Evolutionary conservation across 768 basidiomycete species (phyloP).

Genomic region (Lactifluus subvellereus): DNA sequence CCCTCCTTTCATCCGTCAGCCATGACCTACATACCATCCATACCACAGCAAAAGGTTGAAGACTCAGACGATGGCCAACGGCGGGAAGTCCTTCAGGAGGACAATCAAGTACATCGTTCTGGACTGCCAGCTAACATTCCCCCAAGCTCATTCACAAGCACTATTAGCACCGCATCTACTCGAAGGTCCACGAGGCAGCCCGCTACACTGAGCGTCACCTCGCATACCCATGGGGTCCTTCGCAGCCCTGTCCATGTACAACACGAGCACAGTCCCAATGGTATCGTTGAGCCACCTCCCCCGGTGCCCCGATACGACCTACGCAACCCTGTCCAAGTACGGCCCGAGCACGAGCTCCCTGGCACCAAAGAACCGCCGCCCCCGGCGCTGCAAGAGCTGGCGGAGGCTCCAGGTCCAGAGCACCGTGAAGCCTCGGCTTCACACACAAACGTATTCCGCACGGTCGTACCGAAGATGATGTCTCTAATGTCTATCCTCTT

Average conservation of each 20-base stretch:
- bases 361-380: background rate
- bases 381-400: background rate
- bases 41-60: background rate
- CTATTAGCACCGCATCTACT: background rate
- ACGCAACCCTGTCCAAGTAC: background rate
- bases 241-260: background rate
- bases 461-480: slow-evolving; percentile 45
- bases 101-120: background rate
- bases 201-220: background rate
- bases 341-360: background rate
- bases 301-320: no score
- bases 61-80: background rate
- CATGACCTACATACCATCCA: slow-evolving; percentile 7
- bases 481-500: slow-evolving; percentile 51
- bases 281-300: background rate
- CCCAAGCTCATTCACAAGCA: background rate
- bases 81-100: slow-evolving; percentile 6
- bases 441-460: slow-evolving; percentile 44
- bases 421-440: background rate
- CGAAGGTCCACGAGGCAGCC: slow-evolving; percentile 1
- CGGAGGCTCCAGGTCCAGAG: background rate
- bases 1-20: background rate
- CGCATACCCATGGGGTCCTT: background rate
- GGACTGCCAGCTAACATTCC: background rate
- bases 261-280: background rate